Conservation (phyloP, 2,329 filamentous ascomycete genomes). For the Pezizomycotina sp. region DNA sequence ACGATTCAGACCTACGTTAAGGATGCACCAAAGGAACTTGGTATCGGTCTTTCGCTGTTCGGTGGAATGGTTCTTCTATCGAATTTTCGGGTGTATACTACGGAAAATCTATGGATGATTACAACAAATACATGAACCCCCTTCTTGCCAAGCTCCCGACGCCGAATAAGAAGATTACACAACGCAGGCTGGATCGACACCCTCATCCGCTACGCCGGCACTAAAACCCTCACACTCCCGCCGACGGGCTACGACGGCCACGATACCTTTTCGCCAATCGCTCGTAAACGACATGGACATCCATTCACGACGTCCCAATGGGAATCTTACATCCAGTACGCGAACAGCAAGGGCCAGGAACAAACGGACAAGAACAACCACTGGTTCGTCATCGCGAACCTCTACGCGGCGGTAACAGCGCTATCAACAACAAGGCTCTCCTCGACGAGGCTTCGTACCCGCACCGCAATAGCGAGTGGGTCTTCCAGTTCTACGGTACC, state of each 20-base stretch:
- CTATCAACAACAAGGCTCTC: constrained; percentile 10
- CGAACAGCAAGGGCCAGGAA: constrained; percentile 1
- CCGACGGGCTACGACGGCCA: constrained; percentile 16
- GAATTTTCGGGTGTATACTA: constrained; percentile 18
- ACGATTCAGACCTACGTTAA: constrained; percentile 20
- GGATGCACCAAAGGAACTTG: constrained; percentile 22
- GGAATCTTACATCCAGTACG: constrained; percentile 15
- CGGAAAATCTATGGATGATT: constrained; percentile 7
- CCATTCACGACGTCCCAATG: constrained; percentile 12
- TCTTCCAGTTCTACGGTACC: constrained; percentile 22
- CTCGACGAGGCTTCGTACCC: constrained; percentile 20
- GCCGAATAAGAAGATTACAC: constrained; percentile 1
- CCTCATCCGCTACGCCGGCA: constrained; percentile 14
- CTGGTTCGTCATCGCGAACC: constrained; percentile 24
- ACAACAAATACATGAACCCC: constrained; percentile 7
- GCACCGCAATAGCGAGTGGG: constrained; percentile 21
- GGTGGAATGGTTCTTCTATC: constrained; percentile 6
- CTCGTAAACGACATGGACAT: neutral
- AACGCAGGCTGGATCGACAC: constrained; percentile 17
- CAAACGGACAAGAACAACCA: constrained; percentile 4
- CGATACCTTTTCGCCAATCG: constrained; percentile 9
- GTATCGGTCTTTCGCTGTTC: constrained; percentile 21
- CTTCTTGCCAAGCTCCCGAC: constrained; percentile 9
- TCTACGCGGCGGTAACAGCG: constrained; percentile 21
- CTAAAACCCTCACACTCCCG: constrained; percentile 5